These are phyloP conservation scores for Hymenoscyphus occultus DNA, from an alignment of 2,329 filamentous ascomycete genomes.

Conservation along the genomic window DNA sequence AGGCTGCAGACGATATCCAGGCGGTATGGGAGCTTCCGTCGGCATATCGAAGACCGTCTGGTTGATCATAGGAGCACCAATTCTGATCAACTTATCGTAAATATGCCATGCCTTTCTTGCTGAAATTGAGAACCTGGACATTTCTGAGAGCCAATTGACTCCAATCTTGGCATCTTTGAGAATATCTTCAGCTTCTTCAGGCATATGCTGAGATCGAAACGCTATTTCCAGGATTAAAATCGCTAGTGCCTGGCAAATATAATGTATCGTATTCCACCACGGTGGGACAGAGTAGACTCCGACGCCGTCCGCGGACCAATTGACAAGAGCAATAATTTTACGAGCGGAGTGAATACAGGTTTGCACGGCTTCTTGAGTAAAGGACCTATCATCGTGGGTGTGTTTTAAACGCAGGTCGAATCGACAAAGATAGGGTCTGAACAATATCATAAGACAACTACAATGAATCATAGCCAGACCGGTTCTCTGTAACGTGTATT, in stretches of 20 bases:
- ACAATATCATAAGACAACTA: slow-evolving; percentile 30
- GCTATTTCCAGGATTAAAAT: slow-evolving; percentile 31
- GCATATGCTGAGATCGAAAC: slow-evolving; percentile 28
- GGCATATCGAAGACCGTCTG: slow-evolving; percentile 24
- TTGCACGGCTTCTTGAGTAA: slow-evolving; percentile 24
- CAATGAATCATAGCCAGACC: slow-evolving; percentile 28
- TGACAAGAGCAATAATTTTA: slow-evolving; percentile 24
- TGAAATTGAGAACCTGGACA: slow-evolving; percentile 25
- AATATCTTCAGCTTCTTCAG: slow-evolving; percentile 23
- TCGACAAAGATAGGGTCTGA: slow-evolving; percentile 30
- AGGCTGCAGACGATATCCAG: slow-evolving; percentile 20
- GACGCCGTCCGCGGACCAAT: slow-evolving; percentile 12
- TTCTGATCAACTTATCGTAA: slow-evolving; percentile 27
- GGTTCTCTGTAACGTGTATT: slow-evolving; percentile 17
- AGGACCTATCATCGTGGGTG: slow-evolving; percentile 22
- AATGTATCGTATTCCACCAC: slow-evolving; percentile 31
- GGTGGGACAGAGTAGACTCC: slow-evolving; percentile 23
- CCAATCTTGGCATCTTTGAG: slow-evolving; percentile 29
- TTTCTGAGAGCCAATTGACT: slow-evolving; percentile 25
- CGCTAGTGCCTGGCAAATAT: slow-evolving; percentile 30
- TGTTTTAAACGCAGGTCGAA: slow-evolving; percentile 24
- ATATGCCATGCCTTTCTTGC: slow-evolving; percentile 34
- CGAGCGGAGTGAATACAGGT: slow-evolving; percentile 26
- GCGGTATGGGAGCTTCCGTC: slow-evolving; percentile 24
- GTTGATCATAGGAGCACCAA: slow-evolving; percentile 23